Base-by-base conservation (phyloP, 805 yeast genomes). In the Barnettozyma botsteinii region DNA sequence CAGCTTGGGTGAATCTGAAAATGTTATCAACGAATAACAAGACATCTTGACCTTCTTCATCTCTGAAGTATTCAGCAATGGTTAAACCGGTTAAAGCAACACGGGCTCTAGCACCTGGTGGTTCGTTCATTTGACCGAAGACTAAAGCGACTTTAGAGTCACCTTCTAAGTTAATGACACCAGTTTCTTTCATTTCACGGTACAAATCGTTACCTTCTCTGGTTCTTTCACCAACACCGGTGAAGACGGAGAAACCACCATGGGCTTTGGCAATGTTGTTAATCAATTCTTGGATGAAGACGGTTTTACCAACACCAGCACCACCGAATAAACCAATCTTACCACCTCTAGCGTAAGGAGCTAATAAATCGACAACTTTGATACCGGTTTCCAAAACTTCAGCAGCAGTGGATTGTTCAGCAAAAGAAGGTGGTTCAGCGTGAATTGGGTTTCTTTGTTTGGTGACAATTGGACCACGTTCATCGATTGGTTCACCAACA, bases 291-390 rank as follows among this genome's bases (percentile, higher is more conserved):
- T 91, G 98, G 75, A 91, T 91, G 77, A 91, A 91, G 53, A 91
- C 98, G 72, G 98, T 91, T 76, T 91, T 91, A 77, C 98, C 98
- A 85, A 91, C 98, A 91, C 98, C 98, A 72, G 98, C 98, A 91
- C 98, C 98, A 79, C 98, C 98, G 85, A 91, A 91, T 67, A 91
- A 82, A 83, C 98, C 98, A 87, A 91, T 91, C 83, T 91, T 91
- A 86, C 98, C 98, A 86, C 98, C 98, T 86, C 97, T 88, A 68
- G 98, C 98, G 79, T 91, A 91, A 60, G 98, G 98, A 60, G 98
- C 98, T 58, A 91, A 81, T 67, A 91, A 79, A 70, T 91, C 98
- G 75, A 91, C 98, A 72, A 91, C 98, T 81, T 91, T 91, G 70
- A 91, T 91, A 87, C 98, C 97, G 55, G 98, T 91, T 78, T 89